phyloP scores from a whole-genome alignment of 306 rosid species.

The Vicia villosa region DNA sequence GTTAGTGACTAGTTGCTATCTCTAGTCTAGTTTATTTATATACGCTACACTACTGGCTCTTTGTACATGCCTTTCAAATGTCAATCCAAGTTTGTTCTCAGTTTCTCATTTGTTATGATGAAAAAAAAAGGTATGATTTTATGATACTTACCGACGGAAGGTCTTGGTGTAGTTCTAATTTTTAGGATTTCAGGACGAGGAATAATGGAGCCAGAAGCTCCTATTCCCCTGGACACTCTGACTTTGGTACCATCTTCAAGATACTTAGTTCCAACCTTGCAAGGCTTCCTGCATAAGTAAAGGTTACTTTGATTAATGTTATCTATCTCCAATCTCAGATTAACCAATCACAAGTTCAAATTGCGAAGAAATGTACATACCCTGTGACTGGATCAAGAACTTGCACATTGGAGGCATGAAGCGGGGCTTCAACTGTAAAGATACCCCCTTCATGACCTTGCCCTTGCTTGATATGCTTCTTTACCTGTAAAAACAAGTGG shows the following conservation, averaged over 20 bases:
- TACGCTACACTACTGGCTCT: background rate
- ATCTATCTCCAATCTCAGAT: conserved; percentile 24
- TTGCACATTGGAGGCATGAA: conserved; percentile 90
- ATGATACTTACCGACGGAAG: conserved; percentile 62
- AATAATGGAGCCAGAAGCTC: conserved; percentile 79
- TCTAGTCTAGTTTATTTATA: background rate
- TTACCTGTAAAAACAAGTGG: conserved; percentile 50
- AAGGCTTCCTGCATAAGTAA: conserved; percentile 68
- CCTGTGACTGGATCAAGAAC: conserved; percentile 83
- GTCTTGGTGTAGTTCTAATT: conserved; percentile 86
- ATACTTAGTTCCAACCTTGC: conserved; percentile 79
- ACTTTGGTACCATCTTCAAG: conserved; percentile 97
- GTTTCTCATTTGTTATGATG: background rate
- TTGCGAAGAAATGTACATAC: conserved; percentile 42
- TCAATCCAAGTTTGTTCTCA: background rate
- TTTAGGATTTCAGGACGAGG: conserved; percentile 92
- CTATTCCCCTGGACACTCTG: conserved; percentile 82
- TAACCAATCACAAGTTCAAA: background rate
- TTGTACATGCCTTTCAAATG: conserved; percentile 1
- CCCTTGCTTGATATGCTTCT: conserved; percentile 96
- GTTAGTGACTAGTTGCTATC: background rate
- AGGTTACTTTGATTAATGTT: background rate
- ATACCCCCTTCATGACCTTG: conserved; percentile 98
- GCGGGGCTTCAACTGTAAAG: conserved; percentile 89
- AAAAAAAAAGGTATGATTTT: conserved; percentile 6